These are phyloP conservation scores for Cyclostephanos tholiformis DNA, from an alignment of 108 stramenopile species.

Conservation along the genomic window DNA sequence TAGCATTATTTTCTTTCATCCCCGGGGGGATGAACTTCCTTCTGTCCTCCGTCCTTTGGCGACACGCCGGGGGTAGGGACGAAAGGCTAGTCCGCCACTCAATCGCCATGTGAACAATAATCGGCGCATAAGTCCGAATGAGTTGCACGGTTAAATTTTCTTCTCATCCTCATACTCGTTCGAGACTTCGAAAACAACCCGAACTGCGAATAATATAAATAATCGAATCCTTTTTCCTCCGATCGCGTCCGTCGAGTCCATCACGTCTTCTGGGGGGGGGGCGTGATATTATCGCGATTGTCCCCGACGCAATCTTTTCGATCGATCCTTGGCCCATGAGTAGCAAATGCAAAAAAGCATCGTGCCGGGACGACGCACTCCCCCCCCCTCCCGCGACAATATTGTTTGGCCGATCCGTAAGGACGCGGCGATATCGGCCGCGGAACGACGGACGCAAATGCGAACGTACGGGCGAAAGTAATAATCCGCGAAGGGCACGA, in stretches of 20 bases:
- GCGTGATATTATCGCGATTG: no score
- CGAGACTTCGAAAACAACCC: slow-evolving; percentile 57
- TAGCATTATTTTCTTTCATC: slow-evolving; percentile 77
- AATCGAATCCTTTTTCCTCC: slow-evolving; percentile 51
- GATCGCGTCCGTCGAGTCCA: slow-evolving; percentile 22
- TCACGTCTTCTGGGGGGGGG: slow-evolving; percentile 11
- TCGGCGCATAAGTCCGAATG: slow-evolving; percentile 29
- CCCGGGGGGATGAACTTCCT: slow-evolving; percentile 71
- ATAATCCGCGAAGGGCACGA: no score
- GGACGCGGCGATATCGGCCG: no score
- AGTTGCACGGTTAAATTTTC: slow-evolving; percentile 6
- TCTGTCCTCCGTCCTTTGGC: slow-evolving; percentile 59
- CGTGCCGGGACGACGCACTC: slow-evolving; percentile 14
- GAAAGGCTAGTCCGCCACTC: slow-evolving; percentile 43
- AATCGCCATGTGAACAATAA: slow-evolving; percentile 18
- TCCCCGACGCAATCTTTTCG: neutral
- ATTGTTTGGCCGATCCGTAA: no score
- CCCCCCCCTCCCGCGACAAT: no score
- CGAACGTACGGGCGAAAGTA: no score
- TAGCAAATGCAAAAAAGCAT: slow-evolving; percentile 21
- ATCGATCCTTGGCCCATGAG: slow-evolving; percentile 50
- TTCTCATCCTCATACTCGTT: slow-evolving; percentile 5
- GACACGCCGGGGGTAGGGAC: slow-evolving; percentile 22
- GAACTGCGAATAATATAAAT: slow-evolving; percentile 65
- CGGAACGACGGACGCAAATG: no score